Base-by-base conservation (phyloP, 768 basidiomycete genomes). In the Tulasnella calospora region DNA sequence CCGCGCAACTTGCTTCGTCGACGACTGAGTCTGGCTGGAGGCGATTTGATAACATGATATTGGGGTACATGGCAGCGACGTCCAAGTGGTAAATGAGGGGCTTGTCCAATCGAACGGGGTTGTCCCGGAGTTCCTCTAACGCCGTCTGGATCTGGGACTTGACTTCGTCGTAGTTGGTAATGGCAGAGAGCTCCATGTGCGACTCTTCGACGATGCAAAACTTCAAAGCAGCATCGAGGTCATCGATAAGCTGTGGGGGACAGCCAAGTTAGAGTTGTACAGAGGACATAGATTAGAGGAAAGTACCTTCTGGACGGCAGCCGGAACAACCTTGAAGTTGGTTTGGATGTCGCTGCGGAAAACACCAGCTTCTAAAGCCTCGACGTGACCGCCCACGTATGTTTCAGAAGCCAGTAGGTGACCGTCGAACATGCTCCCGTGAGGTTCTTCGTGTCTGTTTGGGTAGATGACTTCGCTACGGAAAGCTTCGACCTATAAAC, bases 21-120 rank as follows among this genome's bases (percentile, higher is more conserved):
- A 98, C 92, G 86, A 99, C 93, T 1, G 98, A 98, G 85, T 99
- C 98, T 2, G 98, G 98, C 81, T 99, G 98, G 2, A 99, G 88
- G 44, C 98, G 94, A 83, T 99, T 99, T 23, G 96, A 98, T 87
- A 99, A 92, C 98, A 99, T 99, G 89, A 99, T 99, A 85, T 99
- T 99, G 78, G 98, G 98, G 84, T 99, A 99, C 98, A 99, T 99
- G 80, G 98, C 98, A 2, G 98, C 98, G 80, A 99, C 98, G 82
- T 99, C 98, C 82, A 99, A 85, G 84, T 99, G 98, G 85, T 99
- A 99, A 83, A 99, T 99, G 80, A 99, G 90, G 0, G 98, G 98
- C 17, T 91, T 93, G 86, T 99, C 96, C 61, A 87, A 87, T 19
- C 97, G 94, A 76, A 91, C 89, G 0, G 98, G 97, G 79, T 92